phyloP scores from a whole-genome alignment of 441 rosid genomes.

The Pelargonium citronellum region DNA sequence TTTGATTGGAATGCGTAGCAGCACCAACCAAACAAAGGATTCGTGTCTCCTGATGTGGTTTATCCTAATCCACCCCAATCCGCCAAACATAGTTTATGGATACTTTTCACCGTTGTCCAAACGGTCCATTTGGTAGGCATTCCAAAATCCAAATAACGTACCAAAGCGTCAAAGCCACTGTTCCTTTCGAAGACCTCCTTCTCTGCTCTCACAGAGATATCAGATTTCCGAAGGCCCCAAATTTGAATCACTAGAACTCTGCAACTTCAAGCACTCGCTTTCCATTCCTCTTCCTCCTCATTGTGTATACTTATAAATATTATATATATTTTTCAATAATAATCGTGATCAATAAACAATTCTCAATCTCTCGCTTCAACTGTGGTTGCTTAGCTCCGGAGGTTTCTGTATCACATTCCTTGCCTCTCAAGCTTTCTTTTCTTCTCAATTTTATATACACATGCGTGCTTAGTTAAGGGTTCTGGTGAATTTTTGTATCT shows the following conservation, averaged over 20 bases:
- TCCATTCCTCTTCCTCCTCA: background rate
- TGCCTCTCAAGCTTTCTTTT: constrained; percentile 4
- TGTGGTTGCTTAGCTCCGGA: background rate
- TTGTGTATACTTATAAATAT: no score
- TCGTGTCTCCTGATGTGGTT: background rate
- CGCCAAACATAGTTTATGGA: background rate
- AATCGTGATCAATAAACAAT: background rate
- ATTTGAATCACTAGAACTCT: background rate
- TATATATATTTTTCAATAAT: background rate
- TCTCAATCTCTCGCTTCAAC: constrained; percentile 4
- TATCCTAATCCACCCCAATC: background rate
- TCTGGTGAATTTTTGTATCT: constrained; percentile 1
- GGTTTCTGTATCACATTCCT: constrained; percentile 6
- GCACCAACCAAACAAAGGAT: background rate
- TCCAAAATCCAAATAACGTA: background rate
- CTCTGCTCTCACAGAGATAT: background rate
- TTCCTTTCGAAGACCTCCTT: background rate
- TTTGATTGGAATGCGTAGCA: no score
- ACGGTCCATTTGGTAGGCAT: background rate
- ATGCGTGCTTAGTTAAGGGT: background rate
- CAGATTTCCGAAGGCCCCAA: constrained; percentile 1
- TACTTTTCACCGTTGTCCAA: background rate
- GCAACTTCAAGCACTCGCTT: background rate
- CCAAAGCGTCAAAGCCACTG: background rate
- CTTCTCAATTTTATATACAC: background rate